phyloP scores from a whole-genome alignment of 2,329 filamentous ascomycete genomes.

The Arachnopeziza araneosa region DNA sequence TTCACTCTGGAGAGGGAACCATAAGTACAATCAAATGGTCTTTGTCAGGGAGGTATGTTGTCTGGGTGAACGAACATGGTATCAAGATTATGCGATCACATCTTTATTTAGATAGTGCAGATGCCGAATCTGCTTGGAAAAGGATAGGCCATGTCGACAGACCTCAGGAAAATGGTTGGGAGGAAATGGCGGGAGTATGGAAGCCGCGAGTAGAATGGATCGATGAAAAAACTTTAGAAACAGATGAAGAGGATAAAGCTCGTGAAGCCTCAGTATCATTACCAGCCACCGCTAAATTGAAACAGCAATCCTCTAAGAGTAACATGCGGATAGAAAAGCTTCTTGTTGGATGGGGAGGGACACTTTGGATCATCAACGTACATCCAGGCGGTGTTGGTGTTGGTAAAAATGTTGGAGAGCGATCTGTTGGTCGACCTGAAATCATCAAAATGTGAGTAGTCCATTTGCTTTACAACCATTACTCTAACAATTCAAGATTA shows the following conservation, averaged over 20 bases:
- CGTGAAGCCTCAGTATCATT: conserved; percentile 32
- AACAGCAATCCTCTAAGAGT: conserved; percentile 43
- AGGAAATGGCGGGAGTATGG: conserved; percentile 95
- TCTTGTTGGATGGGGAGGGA: conserved; percentile 91
- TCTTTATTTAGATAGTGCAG: conserved; percentile 67
- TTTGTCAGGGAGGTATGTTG: conserved; percentile 82
- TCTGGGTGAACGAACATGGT: conserved; percentile 93
- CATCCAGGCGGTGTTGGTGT: conserved; percentile 65
- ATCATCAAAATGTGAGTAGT: conserved; percentile 81
- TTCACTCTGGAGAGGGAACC: conserved; percentile 87
- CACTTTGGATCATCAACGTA: conserved; percentile 92
- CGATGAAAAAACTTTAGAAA: conserved; percentile 73
- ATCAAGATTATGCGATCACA: conserved; percentile 97
- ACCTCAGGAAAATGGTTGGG: conserved; percentile 81
- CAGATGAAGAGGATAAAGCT: conserved; percentile 52
- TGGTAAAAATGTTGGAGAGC: conserved; percentile 60
- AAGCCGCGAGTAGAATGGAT: conserved; percentile 91
- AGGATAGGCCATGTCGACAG: conserved; percentile 87
- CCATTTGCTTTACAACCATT: conserved; percentile 13
- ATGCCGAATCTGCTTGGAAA: conserved; percentile 86
- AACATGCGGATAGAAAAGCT: conserved; percentile 64
- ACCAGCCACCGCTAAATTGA: conserved; percentile 42
- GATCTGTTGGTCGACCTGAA: conserved; percentile 73
- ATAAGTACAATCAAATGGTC: conserved; percentile 96
- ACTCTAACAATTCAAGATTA: conserved; percentile 49